phyloP scores from a whole-genome alignment of 2,329 filamentous ascomycete genomes.

The Beauveria varroae region DNA sequence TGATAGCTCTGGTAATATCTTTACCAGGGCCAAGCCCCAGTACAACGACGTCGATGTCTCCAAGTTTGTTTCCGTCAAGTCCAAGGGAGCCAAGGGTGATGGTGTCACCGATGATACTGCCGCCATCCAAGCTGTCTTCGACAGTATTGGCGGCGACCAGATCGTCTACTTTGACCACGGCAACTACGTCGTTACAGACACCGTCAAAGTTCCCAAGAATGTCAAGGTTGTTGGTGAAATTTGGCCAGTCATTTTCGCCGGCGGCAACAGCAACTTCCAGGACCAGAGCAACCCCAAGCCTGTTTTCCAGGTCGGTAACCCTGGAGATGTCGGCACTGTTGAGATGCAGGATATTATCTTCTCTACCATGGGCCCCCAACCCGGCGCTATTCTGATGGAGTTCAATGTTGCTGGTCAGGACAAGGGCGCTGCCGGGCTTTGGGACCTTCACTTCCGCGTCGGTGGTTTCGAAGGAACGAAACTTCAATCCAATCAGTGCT shows the following conservation, averaged over 20 bases:
- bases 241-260: slow-evolving; percentile 83
- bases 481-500: slow-evolving; percentile 71
- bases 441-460: slow-evolving; percentile 94
- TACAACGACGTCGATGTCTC: slow-evolving; percentile 62
- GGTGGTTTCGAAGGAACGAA: slow-evolving; percentile 79
- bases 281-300: slow-evolving; percentile 69
- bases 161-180: slow-evolving; percentile 72
- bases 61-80: slow-evolving; percentile 77
- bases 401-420: slow-evolving; percentile 72
- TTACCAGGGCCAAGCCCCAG: slow-evolving; percentile 82
- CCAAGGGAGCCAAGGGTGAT: slow-evolving; percentile 77
- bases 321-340: slow-evolving; percentile 68
- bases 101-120: slow-evolving; percentile 80
- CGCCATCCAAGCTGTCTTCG: slow-evolving; percentile 71
- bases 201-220: slow-evolving; percentile 66
- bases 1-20: slow-evolving; percentile 57
- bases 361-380: slow-evolving; percentile 72
- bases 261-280: slow-evolving; percentile 61
- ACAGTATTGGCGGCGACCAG: slow-evolving; percentile 55
- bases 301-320: slow-evolving; percentile 77
- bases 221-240: slow-evolving; percentile 87
- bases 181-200: slow-evolving; percentile 62
- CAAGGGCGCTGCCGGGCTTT: slow-evolving; percentile 70
- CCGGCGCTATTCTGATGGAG: slow-evolving; percentile 83
- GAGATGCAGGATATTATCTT: slow-evolving; percentile 88